phyloP scores from a whole-genome alignment of 2,329 filamentous ascomycete genomes.

The Pseudogymnoascus sp. region DNA sequence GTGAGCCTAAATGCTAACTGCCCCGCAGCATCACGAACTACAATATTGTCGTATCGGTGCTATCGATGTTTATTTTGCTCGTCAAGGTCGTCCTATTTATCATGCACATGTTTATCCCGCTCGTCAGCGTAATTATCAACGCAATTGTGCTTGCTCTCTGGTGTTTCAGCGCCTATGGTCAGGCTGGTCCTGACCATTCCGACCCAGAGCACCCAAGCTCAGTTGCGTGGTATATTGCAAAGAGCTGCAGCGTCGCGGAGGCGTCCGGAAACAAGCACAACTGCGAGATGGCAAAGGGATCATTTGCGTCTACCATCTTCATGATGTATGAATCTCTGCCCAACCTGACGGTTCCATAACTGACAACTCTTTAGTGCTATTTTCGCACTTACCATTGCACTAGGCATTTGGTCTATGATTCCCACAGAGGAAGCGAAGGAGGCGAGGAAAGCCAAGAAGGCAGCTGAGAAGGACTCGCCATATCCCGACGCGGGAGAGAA shows the following conservation, averaged over 20 bases:
- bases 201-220: constrained; percentile 56
- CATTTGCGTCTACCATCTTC: constrained; percentile 56
- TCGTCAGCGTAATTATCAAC: constrained; percentile 55
- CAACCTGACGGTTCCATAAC: constrained; percentile 12
- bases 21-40: constrained; percentile 60
- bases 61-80: constrained; percentile 69
- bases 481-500: constrained; percentile 36
- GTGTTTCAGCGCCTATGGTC: constrained; percentile 59
- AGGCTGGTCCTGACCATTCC: constrained; percentile 65
- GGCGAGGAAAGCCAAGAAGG: constrained; percentile 29
- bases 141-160: constrained; percentile 54
- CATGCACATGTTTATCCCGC: constrained; percentile 63
- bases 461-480: constrained; percentile 32
- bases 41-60: constrained; percentile 69
- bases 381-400: constrained; percentile 50
- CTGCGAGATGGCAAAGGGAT: constrained; percentile 62
- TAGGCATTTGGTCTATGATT: constrained; percentile 48
- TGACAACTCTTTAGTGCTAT: constrained; percentile 40
- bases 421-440: constrained; percentile 30
- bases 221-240: constrained; percentile 67
- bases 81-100: constrained; percentile 62
- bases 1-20: constrained; percentile 18
- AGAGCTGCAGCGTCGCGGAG: constrained; percentile 57
- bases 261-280: constrained; percentile 46
- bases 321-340: constrained; percentile 53